Evolutionary conservation across 768 basidiomycete genomes (phyloP).

Genomic region (Rhodocollybia butyracea): DNA sequence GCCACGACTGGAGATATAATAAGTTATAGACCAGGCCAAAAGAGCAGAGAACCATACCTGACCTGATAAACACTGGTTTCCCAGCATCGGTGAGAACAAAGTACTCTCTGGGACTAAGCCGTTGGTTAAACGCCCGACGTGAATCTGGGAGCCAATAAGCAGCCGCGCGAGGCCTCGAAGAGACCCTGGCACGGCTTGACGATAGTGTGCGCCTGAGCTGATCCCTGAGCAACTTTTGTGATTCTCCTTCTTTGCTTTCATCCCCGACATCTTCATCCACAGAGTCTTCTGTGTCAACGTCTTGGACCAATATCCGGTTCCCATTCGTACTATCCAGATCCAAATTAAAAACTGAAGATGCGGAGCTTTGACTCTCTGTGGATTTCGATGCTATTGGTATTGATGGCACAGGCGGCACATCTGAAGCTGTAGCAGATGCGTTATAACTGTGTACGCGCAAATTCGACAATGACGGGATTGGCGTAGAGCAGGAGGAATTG

Average conservation of each 20-base stretch:
- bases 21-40: background rate
- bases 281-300: conserved; percentile 62
- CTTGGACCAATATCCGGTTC: conserved; percentile 55
- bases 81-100: conserved; percentile 94
- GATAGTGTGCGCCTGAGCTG: conserved; percentile 64
- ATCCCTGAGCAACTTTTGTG: conserved; percentile 64
- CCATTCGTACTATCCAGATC: conserved; percentile 54
- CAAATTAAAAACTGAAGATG: conserved; percentile 68
- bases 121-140: conserved; percentile 20
- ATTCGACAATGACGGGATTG: conserved; percentile 56
- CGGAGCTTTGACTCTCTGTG: conserved; percentile 49
- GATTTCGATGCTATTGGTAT: conserved; percentile 12
- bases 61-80: conserved; percentile 96
- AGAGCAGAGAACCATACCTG: conserved; percentile 15
- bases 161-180: background rate
- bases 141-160: background rate
- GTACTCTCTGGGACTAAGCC: conserved; percentile 64
- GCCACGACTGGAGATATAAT: conserved; percentile 36
- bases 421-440: conserved; percentile 26
- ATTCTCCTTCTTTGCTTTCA: conserved; percentile 50
- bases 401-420: conserved; percentile 28
- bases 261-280: conserved; percentile 53
- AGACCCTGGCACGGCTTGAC: conserved; percentile 39
- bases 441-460: conserved; percentile 55
- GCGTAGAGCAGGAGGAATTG: conserved; percentile 46